These are phyloP conservation scores for Zanthoxylum bungeanum DNA, from an alignment of 345 rosid genomes.

Conservation along the genomic window DNA sequence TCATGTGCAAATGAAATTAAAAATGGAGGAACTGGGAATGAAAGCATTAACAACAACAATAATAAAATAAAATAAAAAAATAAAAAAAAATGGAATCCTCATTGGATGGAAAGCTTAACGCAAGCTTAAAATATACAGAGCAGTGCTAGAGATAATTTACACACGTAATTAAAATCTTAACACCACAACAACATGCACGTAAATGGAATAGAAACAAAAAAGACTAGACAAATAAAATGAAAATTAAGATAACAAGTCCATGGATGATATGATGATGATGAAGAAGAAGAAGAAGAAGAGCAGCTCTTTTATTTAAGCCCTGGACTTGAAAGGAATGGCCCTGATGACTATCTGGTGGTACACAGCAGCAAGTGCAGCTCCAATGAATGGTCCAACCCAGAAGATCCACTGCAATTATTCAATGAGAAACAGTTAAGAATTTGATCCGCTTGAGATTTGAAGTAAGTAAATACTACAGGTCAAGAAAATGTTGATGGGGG, in stretches of 20 bases:
- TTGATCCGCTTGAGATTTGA: no score
- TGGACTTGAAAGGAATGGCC: slow-evolving; percentile 69
- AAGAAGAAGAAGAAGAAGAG: no score
- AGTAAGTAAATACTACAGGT: neutral
- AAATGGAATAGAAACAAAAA: neutral
- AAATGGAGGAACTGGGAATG: no score
- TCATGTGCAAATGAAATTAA: no score
- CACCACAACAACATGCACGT: slow-evolving; percentile 2
- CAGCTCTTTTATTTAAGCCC: no score
- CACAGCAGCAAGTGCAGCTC: slow-evolving; percentile 72
- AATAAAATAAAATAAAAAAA: no score
- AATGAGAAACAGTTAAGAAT: neutral
- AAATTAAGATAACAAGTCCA: neutral
- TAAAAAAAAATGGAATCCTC: no score
- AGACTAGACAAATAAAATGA: slow-evolving; percentile 2
- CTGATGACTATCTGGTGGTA: slow-evolving; percentile 72
- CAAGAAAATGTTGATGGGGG: neutral
- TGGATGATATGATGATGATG: neutral
- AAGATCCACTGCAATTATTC: slow-evolving; percentile 52
- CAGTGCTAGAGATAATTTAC: slow-evolving; percentile 28
- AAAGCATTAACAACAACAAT: no score
- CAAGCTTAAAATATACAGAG: no score
- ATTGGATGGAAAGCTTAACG: no score
- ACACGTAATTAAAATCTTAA: slow-evolving; percentile 29
- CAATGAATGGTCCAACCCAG: slow-evolving; percentile 78